Evolutionary conservation across 2,329 filamentous ascomycete genomes (phyloP).

Genomic region (Trichoderma simmonsii): DNA sequence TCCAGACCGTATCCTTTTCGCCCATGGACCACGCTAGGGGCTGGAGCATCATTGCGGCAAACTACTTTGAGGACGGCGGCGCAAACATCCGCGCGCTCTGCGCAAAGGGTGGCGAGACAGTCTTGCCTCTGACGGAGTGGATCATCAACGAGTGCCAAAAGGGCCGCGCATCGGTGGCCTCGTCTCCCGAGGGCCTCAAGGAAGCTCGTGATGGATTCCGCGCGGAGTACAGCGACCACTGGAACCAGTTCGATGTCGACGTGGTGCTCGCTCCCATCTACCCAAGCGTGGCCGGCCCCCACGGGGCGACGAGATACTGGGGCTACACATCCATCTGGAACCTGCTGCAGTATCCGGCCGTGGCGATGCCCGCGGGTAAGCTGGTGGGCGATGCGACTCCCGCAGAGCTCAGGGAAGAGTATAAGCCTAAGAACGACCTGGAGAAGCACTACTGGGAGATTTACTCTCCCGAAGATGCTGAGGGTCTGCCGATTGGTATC

Average conservation of each 20-base stretch:
- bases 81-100: conserved; percentile 70
- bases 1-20: conserved; percentile 67
- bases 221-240: conserved; percentile 70
- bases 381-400: neutral
- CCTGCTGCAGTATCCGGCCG: conserved; percentile 13
- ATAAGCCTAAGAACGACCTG: conserved; percentile 9
- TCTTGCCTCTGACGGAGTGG: conserved; percentile 27
- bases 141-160: conserved; percentile 17
- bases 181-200: conserved; percentile 91
- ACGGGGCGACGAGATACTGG: conserved; percentile 12
- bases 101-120: conserved; percentile 76
- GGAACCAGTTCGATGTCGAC: conserved; percentile 33
- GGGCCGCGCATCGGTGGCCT: conserved; percentile 41
- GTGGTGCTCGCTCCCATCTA: neutral
- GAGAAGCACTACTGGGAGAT: conserved; percentile 14
- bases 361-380: neutral
- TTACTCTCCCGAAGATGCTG: neutral
- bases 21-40: conserved; percentile 56
- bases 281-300: conserved; percentile 7
- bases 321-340: conserved; percentile 17
- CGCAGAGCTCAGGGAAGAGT: conserved; percentile 1
- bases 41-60: conserved; percentile 94
- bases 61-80: conserved; percentile 84
- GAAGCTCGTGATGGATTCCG: conserved; percentile 80
- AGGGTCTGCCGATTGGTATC: neutral